A percentile compares a stretch with the other conserved stretches of the same genome.
These are phyloP conservation scores for Ophiostoma sp. DNA, from an alignment of 2,329 filamentous ascomycete genomes.

Conservation along the genomic window DNA sequence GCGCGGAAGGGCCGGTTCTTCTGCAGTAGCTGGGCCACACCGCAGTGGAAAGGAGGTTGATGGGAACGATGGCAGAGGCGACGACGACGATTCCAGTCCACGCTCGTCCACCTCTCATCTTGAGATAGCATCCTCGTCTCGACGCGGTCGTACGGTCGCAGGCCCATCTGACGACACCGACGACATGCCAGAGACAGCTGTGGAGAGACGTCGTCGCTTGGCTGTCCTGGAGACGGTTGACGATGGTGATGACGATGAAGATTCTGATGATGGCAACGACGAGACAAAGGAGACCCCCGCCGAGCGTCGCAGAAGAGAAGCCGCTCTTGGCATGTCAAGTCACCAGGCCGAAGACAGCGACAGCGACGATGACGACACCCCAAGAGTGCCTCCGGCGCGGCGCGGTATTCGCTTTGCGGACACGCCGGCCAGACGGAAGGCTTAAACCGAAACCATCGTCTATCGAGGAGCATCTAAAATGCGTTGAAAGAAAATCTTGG, in stretches of 20 bases:
- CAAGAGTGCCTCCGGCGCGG: slow-evolving; percentile 52
- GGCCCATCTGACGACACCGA: background rate
- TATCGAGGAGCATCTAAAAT: background rate
- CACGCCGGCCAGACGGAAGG: slow-evolving; percentile 31
- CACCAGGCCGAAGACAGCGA: slow-evolving; percentile 51
- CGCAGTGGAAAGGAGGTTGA: background rate
- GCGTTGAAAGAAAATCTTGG: background rate
- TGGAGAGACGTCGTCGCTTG: slow-evolving; percentile 66
- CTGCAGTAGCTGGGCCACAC: background rate
- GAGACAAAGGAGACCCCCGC: slow-evolving; percentile 65
- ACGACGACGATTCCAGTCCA: slow-evolving; percentile 1
- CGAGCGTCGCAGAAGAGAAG: slow-evolving; percentile 70
- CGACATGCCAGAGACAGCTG: slow-evolving; percentile 60
- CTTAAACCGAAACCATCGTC: background rate
- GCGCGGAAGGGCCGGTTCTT: background rate
- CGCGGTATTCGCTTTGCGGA: slow-evolving; percentile 65
- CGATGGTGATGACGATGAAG: slow-evolving; percentile 46
- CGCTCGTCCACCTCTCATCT: slow-evolving; percentile 22
- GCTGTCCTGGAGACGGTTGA: slow-evolving; percentile 49
- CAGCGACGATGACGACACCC: slow-evolving; percentile 60
- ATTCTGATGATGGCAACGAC: slow-evolving; percentile 41
- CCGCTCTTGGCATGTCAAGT: slow-evolving; percentile 64
- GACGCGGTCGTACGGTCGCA: background rate
- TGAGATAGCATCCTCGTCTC: background rate
- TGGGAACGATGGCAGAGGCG: background rate